Base-by-base conservation (phyloP, 768 basidiomycete genomes). In the Clitopilus hobsonii region DNA sequence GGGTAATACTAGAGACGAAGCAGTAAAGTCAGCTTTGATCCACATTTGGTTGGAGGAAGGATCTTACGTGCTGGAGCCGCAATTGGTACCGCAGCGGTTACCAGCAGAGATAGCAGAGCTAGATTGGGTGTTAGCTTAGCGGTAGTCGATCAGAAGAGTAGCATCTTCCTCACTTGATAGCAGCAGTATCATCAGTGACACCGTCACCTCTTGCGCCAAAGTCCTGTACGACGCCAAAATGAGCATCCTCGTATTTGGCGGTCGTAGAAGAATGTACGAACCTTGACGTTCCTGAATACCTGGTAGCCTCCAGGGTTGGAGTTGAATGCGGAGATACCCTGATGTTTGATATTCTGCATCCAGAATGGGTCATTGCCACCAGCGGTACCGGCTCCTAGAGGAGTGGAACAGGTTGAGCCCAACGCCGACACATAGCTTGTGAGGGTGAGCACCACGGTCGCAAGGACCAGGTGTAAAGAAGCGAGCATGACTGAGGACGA, bases 241-340 rank as follows among this genome's bases (percentile, higher is more conserved):
- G 4, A 36, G 16, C 29, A n/a, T 27, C 60, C 28, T 38, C 56
- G 13, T 20, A 8, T 10, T 6, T 4, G 6, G 24, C 5, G 2
- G 8, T 11, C 8, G 25, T 54, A 60, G 48, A 58, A 59, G 52
- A 58, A 28, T 11, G 24, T 2, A 14, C 27, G 18, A 38, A 74
- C 75, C 69, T 85, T 86, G 53, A 91, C 90, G 62, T 90, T 90
- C 30, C 89, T 79, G 69, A 89, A 91, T 25, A 90, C 86, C 49
- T 82, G 68, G 66, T 91, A 92, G 7, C 65, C 63, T 38, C 67
- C 62, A 7, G 80, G 74, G 61, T 80, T 71, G 5, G 81, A 62
- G 64, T 89, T 84, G 69, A 80, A 86, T 2, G 89, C 79, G 0
- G 89, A 74, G 22, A 72, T 83, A 27, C 86, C 88, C 64, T 85